Percentiles rank a stretch among this genome's conserved stretches.
phyloP scores from a whole-genome alignment of 495 filamentous ascomycete genomes.

The Cladorrhinum samala region DNA sequence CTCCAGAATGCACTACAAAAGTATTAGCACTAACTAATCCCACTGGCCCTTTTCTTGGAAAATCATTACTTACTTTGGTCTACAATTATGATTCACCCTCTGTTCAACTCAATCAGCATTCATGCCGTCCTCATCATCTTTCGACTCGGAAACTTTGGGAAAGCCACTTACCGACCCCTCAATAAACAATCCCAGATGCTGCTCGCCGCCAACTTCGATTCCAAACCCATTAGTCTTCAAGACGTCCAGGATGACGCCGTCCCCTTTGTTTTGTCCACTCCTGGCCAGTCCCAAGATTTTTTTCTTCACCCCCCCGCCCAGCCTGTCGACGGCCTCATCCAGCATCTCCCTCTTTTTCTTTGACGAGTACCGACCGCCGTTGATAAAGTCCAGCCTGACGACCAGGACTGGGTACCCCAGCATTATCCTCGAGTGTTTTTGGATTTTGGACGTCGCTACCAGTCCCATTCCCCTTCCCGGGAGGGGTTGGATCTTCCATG shows the following conservation, averaged over 20 bases:
- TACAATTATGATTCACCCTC: conserved; percentile 34
- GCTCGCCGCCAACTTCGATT: conserved; percentile 28
- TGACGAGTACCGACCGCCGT: conserved; percentile 7
- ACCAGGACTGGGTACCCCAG: conserved; percentile 25
- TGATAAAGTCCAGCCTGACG: conserved; percentile 23
- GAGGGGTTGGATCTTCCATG: conserved; percentile 13
- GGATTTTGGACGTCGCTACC: conserved; percentile 15
- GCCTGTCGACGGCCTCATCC: conserved; percentile 17
- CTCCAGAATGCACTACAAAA: conserved; percentile 22
- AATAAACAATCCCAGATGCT: conserved; percentile 23
- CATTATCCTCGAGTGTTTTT: conserved; percentile 23
- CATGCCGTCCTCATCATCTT: too few relatives aligned
- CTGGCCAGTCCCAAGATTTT: conserved; percentile 45
- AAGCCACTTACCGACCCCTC: conserved; percentile 25
- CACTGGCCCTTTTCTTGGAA: too few relatives aligned
- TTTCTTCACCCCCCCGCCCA: conserved; percentile 16
- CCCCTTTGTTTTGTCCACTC: conserved; percentile 50
- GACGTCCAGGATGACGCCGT: conserved; percentile 63
- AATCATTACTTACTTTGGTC: conserved; percentile 29
- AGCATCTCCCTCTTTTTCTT: conserved; percentile 18
- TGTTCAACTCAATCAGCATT: background rate
- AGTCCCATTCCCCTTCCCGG: conserved; percentile 28
- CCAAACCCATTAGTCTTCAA: conserved; percentile 52
- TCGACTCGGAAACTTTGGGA: too few relatives aligned
- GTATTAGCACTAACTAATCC: too few relatives aligned